phyloP scores from a whole-genome alignment of 106 monocot genomes.

The Acorus gramineus region DNA sequence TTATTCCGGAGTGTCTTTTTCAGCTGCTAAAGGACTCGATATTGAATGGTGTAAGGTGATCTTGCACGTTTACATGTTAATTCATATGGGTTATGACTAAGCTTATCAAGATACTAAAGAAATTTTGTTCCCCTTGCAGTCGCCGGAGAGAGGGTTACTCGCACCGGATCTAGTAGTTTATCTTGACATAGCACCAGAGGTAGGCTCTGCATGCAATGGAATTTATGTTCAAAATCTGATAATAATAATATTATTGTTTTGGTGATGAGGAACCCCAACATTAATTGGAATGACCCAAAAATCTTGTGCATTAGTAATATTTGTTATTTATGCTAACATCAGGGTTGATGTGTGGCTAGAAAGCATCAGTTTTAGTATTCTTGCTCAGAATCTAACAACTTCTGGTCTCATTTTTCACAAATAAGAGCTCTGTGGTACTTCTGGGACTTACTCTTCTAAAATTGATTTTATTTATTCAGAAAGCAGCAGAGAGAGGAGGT shows the following conservation, averaged over 20 bases:
- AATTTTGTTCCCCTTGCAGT: conserved; percentile 28
- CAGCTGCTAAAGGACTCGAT: conserved; percentile 87
- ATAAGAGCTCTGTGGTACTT: too few species aligned
- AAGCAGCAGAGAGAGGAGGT: conserved; percentile 91
- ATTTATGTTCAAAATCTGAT: neutral
- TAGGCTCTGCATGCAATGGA: conserved; percentile 2
- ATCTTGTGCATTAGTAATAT: too few species aligned
- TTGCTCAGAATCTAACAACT: too few species aligned
- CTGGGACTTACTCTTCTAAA: too few species aligned
- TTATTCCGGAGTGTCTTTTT: conserved; percentile 94
- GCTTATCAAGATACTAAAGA: neutral
- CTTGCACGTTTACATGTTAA: neutral
- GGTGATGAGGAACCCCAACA: too few species aligned
- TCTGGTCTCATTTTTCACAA: too few species aligned
- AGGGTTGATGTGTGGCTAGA: too few species aligned
- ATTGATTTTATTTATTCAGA: conserved; percentile 26
- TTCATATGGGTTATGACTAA: neutral
- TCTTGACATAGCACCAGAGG: conserved; percentile 86
- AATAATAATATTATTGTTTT: too few species aligned
- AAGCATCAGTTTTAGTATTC: too few species aligned
- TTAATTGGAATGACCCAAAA: too few species aligned
- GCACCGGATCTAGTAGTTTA: conserved; percentile 90
- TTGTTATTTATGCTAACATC: too few species aligned
- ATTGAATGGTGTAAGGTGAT: conserved; percentile 93
- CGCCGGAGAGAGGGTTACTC: conserved; percentile 78